phyloP scores from a whole-genome alignment of 805 yeast species.

The Zygotorulaspora chibaensis region DNA sequence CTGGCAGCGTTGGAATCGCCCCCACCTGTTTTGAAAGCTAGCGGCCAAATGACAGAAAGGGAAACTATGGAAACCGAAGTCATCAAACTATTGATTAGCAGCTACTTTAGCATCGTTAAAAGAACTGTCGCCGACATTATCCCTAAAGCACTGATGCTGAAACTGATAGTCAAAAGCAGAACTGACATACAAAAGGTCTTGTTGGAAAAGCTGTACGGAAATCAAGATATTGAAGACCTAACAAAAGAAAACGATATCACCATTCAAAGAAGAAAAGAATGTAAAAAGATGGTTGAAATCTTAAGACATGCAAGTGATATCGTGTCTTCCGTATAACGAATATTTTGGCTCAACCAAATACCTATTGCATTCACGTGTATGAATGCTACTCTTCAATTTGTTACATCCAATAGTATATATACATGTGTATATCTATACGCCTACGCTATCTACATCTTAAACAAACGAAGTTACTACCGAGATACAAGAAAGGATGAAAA shows the following conservation, averaged over 20 bases:
- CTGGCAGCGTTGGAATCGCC: constrained; percentile 96
- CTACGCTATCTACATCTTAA: too few species aligned
- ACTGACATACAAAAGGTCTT: constrained; percentile 86
- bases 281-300: constrained; percentile 91
- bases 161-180: constrained; percentile 78
- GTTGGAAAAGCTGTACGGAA: constrained; percentile 78
- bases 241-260: constrained; percentile 90
- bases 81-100: constrained; percentile 82
- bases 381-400: not conserved
- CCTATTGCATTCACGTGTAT: not conserved
- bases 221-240: constrained; percentile 66
- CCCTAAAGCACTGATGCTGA: constrained; percentile 94
- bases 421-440: too few species aligned
- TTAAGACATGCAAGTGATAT: constrained; percentile 86
- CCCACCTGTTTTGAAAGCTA: constrained; percentile 88
- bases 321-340: constrained; percentile 46
- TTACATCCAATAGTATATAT: not conserved
- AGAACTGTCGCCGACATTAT: constrained; percentile 89
- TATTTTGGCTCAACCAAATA: not conserved
- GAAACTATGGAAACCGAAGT: constrained; percentile 97
- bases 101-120: constrained; percentile 89
- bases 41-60: constrained; percentile 86
- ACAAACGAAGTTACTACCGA: too few species aligned
- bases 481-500: too few species aligned
- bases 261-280: constrained; percentile 90